These are phyloP conservation scores for Pseudomassariella vexata DNA, from an alignment of 2,329 filamentous ascomycete genomes.

Conservation along the genomic window DNA sequence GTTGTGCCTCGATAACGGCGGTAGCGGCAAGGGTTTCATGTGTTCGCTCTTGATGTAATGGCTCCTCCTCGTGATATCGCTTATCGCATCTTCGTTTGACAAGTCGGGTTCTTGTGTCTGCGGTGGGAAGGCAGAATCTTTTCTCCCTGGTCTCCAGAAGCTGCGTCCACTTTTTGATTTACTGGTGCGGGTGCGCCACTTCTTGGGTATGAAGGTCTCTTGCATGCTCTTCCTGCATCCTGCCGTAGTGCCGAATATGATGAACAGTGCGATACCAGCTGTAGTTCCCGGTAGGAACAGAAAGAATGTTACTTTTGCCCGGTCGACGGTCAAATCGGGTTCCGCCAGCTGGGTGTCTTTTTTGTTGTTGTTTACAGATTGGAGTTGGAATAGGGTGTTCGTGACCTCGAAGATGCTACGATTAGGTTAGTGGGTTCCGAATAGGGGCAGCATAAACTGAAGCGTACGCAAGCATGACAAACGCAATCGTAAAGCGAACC, in stretches of 20 bases:
- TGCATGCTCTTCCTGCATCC: conserved; percentile 10
- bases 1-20: conserved; percentile 7
- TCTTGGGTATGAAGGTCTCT: conserved; percentile 7
- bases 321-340: conserved; percentile 10
- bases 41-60: too few relatives aligned
- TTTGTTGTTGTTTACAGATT: conserved; percentile 13
- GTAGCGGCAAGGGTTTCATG: conserved; percentile 2
- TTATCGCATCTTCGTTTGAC: too few relatives aligned
- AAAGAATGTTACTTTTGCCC: conserved; percentile 10
- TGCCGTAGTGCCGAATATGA: conserved; percentile 13
- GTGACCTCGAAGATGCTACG: conserved; percentile 19
- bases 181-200: too few relatives aligned
- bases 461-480: conserved; percentile 15
- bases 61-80: too few relatives aligned
- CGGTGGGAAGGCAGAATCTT: too few relatives aligned
- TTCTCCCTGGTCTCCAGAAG: too few relatives aligned
- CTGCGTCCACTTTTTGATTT: too few relatives aligned
- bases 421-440: neutral
- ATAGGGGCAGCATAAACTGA: too few relatives aligned
- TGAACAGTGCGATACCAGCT: conserved; percentile 11
- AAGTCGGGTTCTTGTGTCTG: too few relatives aligned
- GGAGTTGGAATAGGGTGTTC: conserved; percentile 19
- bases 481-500: conserved; percentile 20
- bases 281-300: conserved; percentile 12
- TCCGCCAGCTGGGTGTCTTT: conserved; percentile 5